phyloP scores from a whole-genome alignment of 192 early-diverging fungal genomes.

The Dispira simplex region DNA sequence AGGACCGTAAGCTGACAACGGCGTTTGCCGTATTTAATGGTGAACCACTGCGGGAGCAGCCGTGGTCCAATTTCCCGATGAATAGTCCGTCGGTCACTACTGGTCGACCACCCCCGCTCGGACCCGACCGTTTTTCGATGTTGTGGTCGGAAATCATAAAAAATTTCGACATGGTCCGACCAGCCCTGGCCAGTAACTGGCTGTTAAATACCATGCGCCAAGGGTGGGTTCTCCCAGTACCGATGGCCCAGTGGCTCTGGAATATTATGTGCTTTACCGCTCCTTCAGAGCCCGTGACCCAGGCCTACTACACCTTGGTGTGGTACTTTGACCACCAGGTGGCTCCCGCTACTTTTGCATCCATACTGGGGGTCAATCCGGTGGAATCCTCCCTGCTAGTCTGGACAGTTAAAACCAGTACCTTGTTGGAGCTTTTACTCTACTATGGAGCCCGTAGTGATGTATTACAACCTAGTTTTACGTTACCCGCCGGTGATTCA shows the following conservation, averaged over 20 bases:
- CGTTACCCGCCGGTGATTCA: not conserved
- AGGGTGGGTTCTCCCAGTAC: constrained; percentile 5
- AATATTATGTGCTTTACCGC: not conserved
- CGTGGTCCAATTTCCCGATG: not conserved
- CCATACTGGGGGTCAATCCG: not conserved
- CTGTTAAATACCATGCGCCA: not conserved
- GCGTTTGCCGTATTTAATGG: not conserved
- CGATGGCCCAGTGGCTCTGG: constrained; percentile 9
- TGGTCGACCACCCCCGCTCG: not conserved
- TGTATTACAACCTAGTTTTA: not conserved
- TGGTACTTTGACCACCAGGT: not conserved
- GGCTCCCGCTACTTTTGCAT: not conserved
- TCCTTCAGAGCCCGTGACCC: not conserved
- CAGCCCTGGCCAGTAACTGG: not conserved
- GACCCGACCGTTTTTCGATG: not conserved
- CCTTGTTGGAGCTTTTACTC: not conserved
- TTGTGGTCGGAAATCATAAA: not conserved
- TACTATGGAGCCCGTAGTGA: not conserved
- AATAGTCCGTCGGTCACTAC: not conserved
- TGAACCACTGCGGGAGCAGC: not conserved
- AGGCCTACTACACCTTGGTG: not conserved
- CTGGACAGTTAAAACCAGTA: not conserved
- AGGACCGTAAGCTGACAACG: not conserved
- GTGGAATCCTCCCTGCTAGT: not conserved
- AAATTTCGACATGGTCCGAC: not conserved